Base-by-base conservation (phyloP, 768 basidiomycete species). In the Xerocomus spinulosus region DNA sequence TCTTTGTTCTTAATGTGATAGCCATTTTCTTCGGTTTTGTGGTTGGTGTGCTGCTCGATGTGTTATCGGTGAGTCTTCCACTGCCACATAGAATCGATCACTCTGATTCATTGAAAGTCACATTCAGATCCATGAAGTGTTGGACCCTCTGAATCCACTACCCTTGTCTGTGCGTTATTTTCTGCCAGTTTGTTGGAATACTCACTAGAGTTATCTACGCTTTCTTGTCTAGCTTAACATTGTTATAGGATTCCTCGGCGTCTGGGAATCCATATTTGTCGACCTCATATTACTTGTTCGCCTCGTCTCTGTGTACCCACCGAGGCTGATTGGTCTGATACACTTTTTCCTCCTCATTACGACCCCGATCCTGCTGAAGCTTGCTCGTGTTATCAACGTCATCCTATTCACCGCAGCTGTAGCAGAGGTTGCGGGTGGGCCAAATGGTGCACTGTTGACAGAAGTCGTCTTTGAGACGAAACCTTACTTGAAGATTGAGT, bases 401-500 rank as follows among this genome's bases (percentile, higher is more conserved):
- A 13, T 48, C 39, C 2, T 67, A 3, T 65, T 63, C 39, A 56
- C 52, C 41, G 43, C 40, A 9, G 46, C 34, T 10, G 41, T 62
- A 17, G 41, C 41, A 10, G 32, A 44, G n/a, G 58, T 37, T 10
- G 48, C 56, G 21, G 39, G 30, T 12, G 48, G 47, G 8, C 57
- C 56, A 7, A 29, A 52, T 2, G 44, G 39, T 12, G 10, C 33
- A 9, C 17, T 45, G 12, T 5, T 26, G 7, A 30, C 57, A 33
- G 47, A 9, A 13, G 13, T 34, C 9, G 10, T 46, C 5, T 65
- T 54, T 48, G 32, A 40, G 14, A 5, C 38, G 24, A 45, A 40
- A 9, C 64, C 64, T 9, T 67, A 59, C 50, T 35, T 66, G 29
- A 64, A 62, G 34, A 54, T 68, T 10, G 66, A 64, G n/a, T 65